Evolutionary conservation across 2,329 filamentous ascomycete genomes (phyloP).

Genomic region (Neopestalotiopsis sp.): DNA sequence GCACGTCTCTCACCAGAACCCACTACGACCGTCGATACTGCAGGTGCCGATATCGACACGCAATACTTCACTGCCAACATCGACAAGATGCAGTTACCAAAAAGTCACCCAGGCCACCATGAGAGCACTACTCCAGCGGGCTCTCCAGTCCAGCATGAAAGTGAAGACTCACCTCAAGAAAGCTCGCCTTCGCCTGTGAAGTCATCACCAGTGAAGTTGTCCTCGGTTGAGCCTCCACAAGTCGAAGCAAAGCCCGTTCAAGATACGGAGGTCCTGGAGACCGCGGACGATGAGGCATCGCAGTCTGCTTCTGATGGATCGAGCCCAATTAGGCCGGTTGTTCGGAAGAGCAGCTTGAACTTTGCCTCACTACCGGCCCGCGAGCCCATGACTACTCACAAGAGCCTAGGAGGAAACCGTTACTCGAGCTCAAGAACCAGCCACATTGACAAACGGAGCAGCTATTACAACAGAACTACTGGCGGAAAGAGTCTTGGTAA

Average conservation of each 20-base stretch:
- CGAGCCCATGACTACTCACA: conserved; percentile 84
- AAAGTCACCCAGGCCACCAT: conserved; percentile 24
- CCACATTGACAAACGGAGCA: conserved; percentile 76
- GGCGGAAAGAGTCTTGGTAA: conserved; percentile 75
- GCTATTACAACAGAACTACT: conserved; percentile 76
- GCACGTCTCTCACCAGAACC: conserved; percentile 28
- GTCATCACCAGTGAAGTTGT: conserved; percentile 26
- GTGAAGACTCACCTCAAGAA: conserved; percentile 19
- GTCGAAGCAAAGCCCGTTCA: conserved; percentile 20
- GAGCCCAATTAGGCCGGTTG: conserved; percentile 75
- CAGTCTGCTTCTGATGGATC: conserved; percentile 72
- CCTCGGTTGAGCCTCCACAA: background rate
- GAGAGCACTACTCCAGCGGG: conserved; percentile 41
- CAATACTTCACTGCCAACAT: conserved; percentile 36
- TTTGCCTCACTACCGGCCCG: conserved; percentile 92
- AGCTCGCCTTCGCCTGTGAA: conserved; percentile 17
- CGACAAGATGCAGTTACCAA: conserved; percentile 24
- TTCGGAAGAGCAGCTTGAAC: conserved; percentile 93
- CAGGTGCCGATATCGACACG: conserved; percentile 29
- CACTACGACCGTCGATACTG: conserved; percentile 25
- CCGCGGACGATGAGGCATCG: conserved; percentile 32
- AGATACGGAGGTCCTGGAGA: conserved; percentile 31
- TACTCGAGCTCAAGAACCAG: conserved; percentile 70
- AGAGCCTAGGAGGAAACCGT: conserved; percentile 78
- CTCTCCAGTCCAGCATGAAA: conserved; percentile 28